These are phyloP conservation scores for Penium margaritaceum DNA, from an alignment of 139 green algal species.

Conservation along the genomic window DNA sequence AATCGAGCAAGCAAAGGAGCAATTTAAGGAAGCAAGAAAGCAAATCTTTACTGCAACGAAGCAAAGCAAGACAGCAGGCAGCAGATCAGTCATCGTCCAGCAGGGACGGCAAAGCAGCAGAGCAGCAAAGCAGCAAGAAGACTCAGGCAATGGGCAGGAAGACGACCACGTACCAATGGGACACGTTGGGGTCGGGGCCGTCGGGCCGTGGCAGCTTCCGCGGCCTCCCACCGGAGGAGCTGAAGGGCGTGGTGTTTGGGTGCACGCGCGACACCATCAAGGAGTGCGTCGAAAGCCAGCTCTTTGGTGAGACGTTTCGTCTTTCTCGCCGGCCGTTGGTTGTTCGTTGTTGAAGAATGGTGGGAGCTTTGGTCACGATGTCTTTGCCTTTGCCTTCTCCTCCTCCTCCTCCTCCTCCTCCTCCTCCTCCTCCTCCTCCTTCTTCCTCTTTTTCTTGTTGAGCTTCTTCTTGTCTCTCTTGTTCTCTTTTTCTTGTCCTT, in stretches of 20 bases:
- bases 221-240: not conserved
- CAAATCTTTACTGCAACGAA: too few species aligned
- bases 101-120: too few species aligned
- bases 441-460: too few species aligned
- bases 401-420: not conserved
- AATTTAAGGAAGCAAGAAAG: too few species aligned
- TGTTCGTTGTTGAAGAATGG: not conserved
- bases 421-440: not conserved
- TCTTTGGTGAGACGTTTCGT: constrained; percentile 13
- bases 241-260: constrained; percentile 20
- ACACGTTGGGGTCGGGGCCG: not conserved
- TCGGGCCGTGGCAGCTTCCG: not conserved
- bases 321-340: not conserved
- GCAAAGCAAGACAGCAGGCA: too few species aligned
- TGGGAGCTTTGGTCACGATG: not conserved
- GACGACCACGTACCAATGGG: constrained; percentile 5
- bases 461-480: too few species aligned
- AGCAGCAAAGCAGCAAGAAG: too few species aligned
- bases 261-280: constrained; percentile 12
- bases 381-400: not conserved
- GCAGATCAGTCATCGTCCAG: too few species aligned
- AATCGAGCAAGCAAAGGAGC: too few species aligned
- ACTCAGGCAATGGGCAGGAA: too few species aligned
- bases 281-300: constrained; percentile 9
- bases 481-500: too few species aligned